Evolutionary conservation across 768 basidiomycete species (phyloP).

Genomic region (Leccinum variicolor): DNA sequence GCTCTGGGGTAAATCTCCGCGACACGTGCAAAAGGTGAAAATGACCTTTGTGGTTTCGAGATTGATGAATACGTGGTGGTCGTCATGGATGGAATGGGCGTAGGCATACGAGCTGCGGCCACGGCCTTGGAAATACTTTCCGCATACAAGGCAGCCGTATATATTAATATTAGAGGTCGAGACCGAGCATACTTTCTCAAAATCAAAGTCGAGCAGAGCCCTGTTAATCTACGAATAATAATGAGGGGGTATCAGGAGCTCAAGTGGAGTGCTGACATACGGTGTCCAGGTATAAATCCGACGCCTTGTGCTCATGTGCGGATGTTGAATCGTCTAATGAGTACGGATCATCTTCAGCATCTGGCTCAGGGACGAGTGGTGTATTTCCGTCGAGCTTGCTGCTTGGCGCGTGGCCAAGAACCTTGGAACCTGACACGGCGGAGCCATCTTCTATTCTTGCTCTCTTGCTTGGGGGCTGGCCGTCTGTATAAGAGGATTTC

Average conservation of each 20-base stretch:
- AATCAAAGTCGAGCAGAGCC: slow-evolving; percentile 92
- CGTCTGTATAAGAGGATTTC: slow-evolving; percentile 5
- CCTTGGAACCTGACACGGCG: slow-evolving; percentile 14
- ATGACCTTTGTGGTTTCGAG: slow-evolving; percentile 82
- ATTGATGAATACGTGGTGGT: slow-evolving; percentile 98
- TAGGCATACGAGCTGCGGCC: slow-evolving; percentile 94
- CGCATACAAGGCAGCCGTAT: slow-evolving; percentile 96
- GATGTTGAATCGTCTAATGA: slow-evolving; percentile 24
- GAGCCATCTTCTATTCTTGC: slow-evolving; percentile 19
- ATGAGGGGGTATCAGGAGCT: slow-evolving; percentile 17
- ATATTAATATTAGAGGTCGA: slow-evolving; percentile 96
- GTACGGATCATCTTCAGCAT: slow-evolving; percentile 27
- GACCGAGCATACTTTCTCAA: slow-evolving; percentile 98
- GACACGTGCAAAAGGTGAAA: slow-evolving; percentile 16
- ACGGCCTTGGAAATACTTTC: slow-evolving; percentile 98
- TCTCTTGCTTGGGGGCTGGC: slow-evolving; percentile 31
- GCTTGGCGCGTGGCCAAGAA: slow-evolving; percentile 26
- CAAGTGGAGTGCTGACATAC: slow-evolving; percentile 43
- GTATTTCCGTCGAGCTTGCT: slow-evolving; percentile 30
- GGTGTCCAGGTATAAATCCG: slow-evolving; percentile 94
- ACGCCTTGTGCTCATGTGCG: slow-evolving; percentile 41
- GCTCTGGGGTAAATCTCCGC: slow-evolving; percentile 12
- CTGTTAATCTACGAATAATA: slow-evolving; percentile 72
- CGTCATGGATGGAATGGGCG: slow-evolving; percentile 94
- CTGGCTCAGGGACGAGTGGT: slow-evolving; percentile 16